Base-by-base conservation (phyloP, 192 early-diverging fungal genomes). In the Thoreauomyces humboldtii region DNA sequence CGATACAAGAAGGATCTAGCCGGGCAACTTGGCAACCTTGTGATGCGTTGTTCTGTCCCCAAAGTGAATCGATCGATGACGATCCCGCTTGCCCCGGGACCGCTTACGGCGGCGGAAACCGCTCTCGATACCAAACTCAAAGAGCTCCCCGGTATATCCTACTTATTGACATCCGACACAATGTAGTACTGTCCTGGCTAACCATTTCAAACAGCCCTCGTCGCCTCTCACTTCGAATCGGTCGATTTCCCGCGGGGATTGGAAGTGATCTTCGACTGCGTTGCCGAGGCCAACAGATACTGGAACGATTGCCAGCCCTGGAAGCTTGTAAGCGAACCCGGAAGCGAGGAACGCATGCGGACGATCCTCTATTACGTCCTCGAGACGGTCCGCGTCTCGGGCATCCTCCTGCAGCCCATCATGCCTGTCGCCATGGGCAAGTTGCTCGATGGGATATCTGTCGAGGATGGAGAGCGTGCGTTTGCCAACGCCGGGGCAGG, bases 21-120 rank as follows among this genome's bases (percentile, higher is more conserved):
- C 9, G 87, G 89, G 0, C 91, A 91, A 72, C 78, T 94, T 9
- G 94, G 90, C 48, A 96, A 96, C 64, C 78, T 96, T 17, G 68
- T 90, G 19, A 80, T 84, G 29, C 79, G 94, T 50, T 83, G 87
- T 29, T 78, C 83, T 5, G 82, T 85, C 0, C 44, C 65, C 9
- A 70, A 81, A 12, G 55, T 89, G 32, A 86, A 89, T 48, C 84
- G 82, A 25, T 64, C 47, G 29, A 60, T 43, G 9, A 25, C 46
- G 19, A 55, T 84, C 4, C 88, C 88, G 2, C 12, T 19, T 2
- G 38, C 4, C 2, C 65, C 55, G 7, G 53, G 50, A 27, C 24
- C 22, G 33, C 15, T 50, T 7, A 59, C 42, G 22, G 47, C 50
- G 24, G 65, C 57, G 0, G 60, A 84, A 28, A 59, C 65, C 27